A percentile compares a stretch with the other conserved stretches of the same genome.
Conservation (phyloP, 768 basidiomycete species). For the Gelatoporia subvermispora region DNA sequence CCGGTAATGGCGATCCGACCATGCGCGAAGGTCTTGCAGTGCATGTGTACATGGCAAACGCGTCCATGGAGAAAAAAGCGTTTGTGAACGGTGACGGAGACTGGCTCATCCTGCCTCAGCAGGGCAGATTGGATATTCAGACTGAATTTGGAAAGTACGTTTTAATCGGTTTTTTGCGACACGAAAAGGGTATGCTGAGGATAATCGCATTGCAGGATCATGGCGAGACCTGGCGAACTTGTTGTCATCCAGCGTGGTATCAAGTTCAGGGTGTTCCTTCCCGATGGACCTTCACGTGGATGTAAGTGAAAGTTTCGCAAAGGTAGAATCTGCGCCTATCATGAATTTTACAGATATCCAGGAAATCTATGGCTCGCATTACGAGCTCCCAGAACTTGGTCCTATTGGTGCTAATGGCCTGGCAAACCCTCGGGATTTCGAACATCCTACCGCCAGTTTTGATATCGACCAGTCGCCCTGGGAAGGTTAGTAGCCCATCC, state of each 20-base stretch:
- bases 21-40: conserved; percentile 61
- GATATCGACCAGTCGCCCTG: conserved; percentile 59
- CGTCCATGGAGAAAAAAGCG: conserved; percentile 55
- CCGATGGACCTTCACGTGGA: conserved; percentile 57
- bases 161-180: neutral
- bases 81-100: conserved; percentile 64
- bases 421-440: conserved; percentile 63
- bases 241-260: conserved; percentile 63
- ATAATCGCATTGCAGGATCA: conserved; percentile 34
- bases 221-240: conserved; percentile 62
- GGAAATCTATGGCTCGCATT: conserved; percentile 62
- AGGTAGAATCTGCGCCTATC: neutral
- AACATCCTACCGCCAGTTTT: conserved; percentile 58
- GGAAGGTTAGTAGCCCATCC: conserved; percentile 38
- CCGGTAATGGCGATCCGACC: conserved; percentile 59
- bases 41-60: conserved; percentile 56
- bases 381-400: conserved; percentile 58
- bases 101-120: conserved; percentile 61
- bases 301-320: conserved; percentile 34
- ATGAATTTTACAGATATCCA: conserved; percentile 41
- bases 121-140: conserved; percentile 62
- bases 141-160: conserved; percentile 64
- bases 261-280: conserved; percentile 57
- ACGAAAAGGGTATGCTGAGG: conserved; percentile 1
- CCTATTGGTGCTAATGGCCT: conserved; percentile 62